Evolutionary conservation across 176 grass and related monocot species (phyloP).

Genomic region (Cenchrus purpureus): DNA sequence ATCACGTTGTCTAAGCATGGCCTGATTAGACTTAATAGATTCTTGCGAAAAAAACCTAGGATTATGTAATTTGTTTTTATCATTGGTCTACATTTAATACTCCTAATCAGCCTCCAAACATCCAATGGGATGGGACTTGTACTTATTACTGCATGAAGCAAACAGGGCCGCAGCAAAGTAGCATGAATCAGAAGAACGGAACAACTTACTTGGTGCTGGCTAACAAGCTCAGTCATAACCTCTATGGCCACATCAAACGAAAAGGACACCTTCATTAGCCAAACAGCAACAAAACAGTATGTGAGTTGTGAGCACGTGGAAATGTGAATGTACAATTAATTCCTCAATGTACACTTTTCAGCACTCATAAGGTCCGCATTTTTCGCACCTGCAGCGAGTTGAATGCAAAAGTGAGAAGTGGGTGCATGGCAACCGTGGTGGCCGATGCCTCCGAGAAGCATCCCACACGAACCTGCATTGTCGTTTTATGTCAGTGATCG

Average conservation of each 20-base stretch:
- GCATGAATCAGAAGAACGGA: slow-evolving; percentile 6
- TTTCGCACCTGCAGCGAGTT: slow-evolving; percentile 88
- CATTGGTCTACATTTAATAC: too few relatives aligned
- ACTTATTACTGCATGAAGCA: too few relatives aligned
- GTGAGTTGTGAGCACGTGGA: slow-evolving; percentile 54
- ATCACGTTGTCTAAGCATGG: too few relatives aligned
- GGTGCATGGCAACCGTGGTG: slow-evolving; percentile 53
- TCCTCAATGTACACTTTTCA: slow-evolving; percentile 2
- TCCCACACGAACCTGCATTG: slow-evolving; percentile 64
- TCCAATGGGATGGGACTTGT: too few relatives aligned
- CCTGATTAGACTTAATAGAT: too few relatives aligned
- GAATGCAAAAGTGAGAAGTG: slow-evolving; percentile 83
- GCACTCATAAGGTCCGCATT: slow-evolving; percentile 28
- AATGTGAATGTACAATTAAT: slow-evolving; percentile 23
- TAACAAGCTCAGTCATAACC: slow-evolving; percentile 89
- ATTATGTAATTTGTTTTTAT: too few relatives aligned
- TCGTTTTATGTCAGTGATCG: slow-evolving; percentile 16
- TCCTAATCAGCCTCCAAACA: too few relatives aligned
- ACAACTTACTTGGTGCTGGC: slow-evolving; percentile 77
- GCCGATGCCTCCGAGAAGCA: slow-evolving; percentile 80
- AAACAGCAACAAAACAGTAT: slow-evolving; percentile 42
- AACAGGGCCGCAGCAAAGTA: not conserved
- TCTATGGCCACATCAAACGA: slow-evolving; percentile 93
- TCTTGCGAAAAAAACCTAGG: too few relatives aligned
- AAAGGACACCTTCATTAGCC: slow-evolving; percentile 59